Evolutionary conservation across 1,284 basidiomycete genomes (phyloP), one percentile per base, ranked within the genome.

Genomic region (Vanrija sp.): DNA sequence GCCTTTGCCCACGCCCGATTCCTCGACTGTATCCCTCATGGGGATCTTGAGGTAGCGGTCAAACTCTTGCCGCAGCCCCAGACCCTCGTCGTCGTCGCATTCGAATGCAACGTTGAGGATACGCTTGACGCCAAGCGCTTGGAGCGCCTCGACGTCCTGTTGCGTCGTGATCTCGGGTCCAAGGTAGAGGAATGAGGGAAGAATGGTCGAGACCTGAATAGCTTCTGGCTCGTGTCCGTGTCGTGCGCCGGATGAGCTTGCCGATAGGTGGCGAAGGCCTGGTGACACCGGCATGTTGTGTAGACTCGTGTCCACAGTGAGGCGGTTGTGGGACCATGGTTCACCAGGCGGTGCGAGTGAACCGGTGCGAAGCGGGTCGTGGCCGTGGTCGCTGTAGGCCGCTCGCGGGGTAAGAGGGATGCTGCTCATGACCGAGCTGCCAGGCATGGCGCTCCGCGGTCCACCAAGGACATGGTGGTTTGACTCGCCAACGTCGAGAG

Each of bases 1-100:
- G 25, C 88, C 88, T 44, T 80, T 80, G n/a, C 84, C 84, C 39
- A 98, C 88, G 45, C 88, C 88, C 53, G 88, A 87, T 73, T 97
- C 94, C 71, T 98, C 94, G 15, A 98, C 90, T 3, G 85, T 91
- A 77, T 98, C 94, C 61, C 89, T 81, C 88, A 98, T 92, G 2
- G 91, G 88, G 36, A 98, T 86, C 62, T 85, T 85, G 45, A 83
- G 79, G 71, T 97, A 96, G 58, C 83, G 82, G 60, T 89, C 87
- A 69, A 97, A 95, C 22, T 79, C 78, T 48, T 82, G 78, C 25
- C 78, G 78, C 55, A 94, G 66, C 19, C 78, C 75, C 55, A 93
- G 75, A 0, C 85, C 88, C 52, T 86, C 83, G 68, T 91, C 85
- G 62, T 92, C 84, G 19, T 91, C 85, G 70, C 91, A 94, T 73